Base-by-base conservation (phyloP, 2,329 filamentous ascomycete genomes). In the Clathrospora elynae region DNA sequence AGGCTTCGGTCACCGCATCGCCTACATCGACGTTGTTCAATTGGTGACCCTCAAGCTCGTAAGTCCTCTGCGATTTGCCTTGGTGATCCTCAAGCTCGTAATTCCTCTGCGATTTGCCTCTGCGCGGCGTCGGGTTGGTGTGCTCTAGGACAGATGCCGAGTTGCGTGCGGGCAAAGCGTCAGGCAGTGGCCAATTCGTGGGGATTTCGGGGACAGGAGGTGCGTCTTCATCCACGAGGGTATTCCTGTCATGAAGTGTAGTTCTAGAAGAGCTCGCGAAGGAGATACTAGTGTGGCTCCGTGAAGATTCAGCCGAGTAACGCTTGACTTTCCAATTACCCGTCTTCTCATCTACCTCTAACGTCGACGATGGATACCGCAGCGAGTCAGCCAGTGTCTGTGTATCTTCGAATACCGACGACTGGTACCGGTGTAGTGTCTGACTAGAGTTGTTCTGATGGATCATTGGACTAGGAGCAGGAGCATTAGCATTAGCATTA, bases 311-410 rank as follows among this genome's bases (percentile, higher is more conserved):
- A n/a, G 32, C 38, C 3, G 61, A 66, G 4, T 51, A 42, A 9
- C 62, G 58, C 44, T 61, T 69, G 36, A 67, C 48, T 26, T 68
- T 69, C 57, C 58, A 68, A 17, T 51, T 42, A 3, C 66, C 65
- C 7, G 62, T 66, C 29, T 55, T 63, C 9, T 51, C 36, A 29
- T 68, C 64, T 10, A 66, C 54, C 34, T 62, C 59, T n/a, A 68
- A 49, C n/a, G 62, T 59, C 1, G 64, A 63, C 5, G 59, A 61
- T 9, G 55, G 59, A 28, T 62, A 68, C 32, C 53, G 53, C 6
- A 69, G 53, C 6, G 65, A 67, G 29, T 68, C 64, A 9, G 65
- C 65, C 33, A 68, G 43, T 16, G 66, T 65, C 11, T 52, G 53
- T 5, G 64, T 53, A 20, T 67, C 64, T 19, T 66, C 61, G 29